Base-by-base conservation (phyloP, 2,329 filamentous ascomycete genomes). In the Alternaria postmessia region DNA sequence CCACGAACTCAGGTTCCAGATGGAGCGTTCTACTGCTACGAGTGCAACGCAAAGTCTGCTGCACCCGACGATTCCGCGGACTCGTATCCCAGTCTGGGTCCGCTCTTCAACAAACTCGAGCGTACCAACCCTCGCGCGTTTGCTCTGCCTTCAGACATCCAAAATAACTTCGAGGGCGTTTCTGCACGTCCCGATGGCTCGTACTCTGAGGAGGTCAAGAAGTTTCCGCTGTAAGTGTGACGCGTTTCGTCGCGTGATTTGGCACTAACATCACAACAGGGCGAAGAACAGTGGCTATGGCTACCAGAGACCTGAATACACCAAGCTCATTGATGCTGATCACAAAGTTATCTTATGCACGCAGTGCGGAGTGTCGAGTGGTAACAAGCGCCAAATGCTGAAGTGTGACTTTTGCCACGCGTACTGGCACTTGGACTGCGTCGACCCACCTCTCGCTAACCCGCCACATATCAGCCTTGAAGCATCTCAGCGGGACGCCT, bases 391-490 rank as follows among this genome's bases (percentile, higher is more conserved):
- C 39, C 87, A 90, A 67, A 93, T 98, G 70, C 90, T 97, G 67
- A 88, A 91, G 46, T 99, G 94, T 81, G 93, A 93, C 78, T 87
- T 86, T 71, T 99, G 94, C 79, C 84, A 87, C 12, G 85, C 92
- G 34, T 86, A 89, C 73, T 99, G 94, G 91, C 95, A 99, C 81
- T 83, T 97, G 52, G 94, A 98, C 78, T 99, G 95, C 79, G 82
- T 96, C 16, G 89, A 96, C 74, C 92, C 93, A 28, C 94, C 94
- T 34, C 81, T 94, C 73, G 88, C 93, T 34, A 88, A 91, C 56
- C 91, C 93, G 39, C 94, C 94, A 11, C 85, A 88, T 54, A 75
- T 79, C 58, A 72, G 69, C 61, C 67, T 73, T 47, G 75, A 85
- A 51, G 82, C 83, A 66, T 82, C 83, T 51, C 84, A 90, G 52